A percentile compares a stretch with the other conserved stretches of the same genome.
These are phyloP conservation scores for Pelargonium exstipulatum DNA, from an alignment of 441 rosid genomes.

Conservation along the genomic window DNA sequence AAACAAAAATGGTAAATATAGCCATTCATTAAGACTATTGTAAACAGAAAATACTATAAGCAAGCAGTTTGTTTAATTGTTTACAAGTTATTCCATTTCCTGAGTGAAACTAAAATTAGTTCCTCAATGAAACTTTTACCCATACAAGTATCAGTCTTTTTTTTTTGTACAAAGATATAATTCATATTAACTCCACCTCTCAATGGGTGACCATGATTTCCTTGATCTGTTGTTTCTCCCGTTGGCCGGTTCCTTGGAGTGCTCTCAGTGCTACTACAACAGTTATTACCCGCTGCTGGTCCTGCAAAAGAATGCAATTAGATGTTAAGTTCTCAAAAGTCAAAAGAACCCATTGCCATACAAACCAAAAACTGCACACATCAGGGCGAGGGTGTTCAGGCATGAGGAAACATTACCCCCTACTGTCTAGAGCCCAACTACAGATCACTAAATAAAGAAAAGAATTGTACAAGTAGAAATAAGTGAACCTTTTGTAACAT, in stretches of 20 bases:
- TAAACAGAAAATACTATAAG: no score
- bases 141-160: not conserved
- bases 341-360: not conserved
- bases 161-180: not conserved
- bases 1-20: not conserved
- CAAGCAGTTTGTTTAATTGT: no score
- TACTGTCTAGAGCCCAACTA: no score
- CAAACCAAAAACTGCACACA: not conserved
- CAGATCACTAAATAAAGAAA: no score
- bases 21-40: not conserved
- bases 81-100: not conserved
- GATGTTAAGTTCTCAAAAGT: slow-evolving; percentile 24
- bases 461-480: not conserved
- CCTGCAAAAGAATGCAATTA: slow-evolving; percentile 32
- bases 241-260: slow-evolving; percentile 41
- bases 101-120: no score
- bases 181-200: slow-evolving; percentile 43
- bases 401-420: no score
- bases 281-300: slow-evolving; percentile 43
- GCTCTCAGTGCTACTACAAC: slow-evolving; percentile 64
- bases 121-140: not conserved
- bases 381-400: no score
- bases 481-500: slow-evolving; percentile 44
- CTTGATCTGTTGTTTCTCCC: slow-evolving; percentile 48
- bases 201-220: slow-evolving; percentile 48